Conservation (phyloP, 805 yeast species). For the Pichia thaimueangensis region DNA sequence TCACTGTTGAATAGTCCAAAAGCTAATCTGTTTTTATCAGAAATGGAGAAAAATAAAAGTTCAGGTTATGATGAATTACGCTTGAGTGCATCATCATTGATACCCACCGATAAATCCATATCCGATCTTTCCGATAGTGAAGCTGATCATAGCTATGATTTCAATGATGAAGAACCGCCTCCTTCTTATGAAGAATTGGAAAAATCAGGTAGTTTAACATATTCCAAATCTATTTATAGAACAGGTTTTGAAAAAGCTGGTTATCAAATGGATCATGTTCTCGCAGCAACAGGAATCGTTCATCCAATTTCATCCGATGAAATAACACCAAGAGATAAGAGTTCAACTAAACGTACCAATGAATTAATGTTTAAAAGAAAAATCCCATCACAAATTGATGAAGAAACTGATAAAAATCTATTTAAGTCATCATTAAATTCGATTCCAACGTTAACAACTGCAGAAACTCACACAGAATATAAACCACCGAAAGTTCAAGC, state of each 20-base stretch:
- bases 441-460: neutral
- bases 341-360: neutral
- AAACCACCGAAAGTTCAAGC: neutral
- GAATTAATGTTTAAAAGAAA: conserved; percentile 17
- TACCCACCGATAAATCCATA: conserved; percentile 22
- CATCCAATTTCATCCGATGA: neutral
- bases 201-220: conserved; percentile 28
- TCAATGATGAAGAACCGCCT: conserved; percentile 20
- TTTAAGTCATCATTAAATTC: neutral
- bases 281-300: conserved; percentile 3
- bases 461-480: neutral
- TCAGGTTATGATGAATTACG: conserved; percentile 5
- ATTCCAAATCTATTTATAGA: conserved; percentile 29
- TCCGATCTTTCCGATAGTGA: conserved; percentile 14
- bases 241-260: conserved; percentile 34
- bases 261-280: conserved; percentile 25
- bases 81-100: conserved; percentile 20
- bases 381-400: conserved; percentile 20
- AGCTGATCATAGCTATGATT: conserved; percentile 8
- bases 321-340: conserved; percentile 5
- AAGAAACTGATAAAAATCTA: neutral
- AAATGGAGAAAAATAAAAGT: neutral
- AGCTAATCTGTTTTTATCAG: conserved; percentile 18
- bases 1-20: conserved; percentile 22
- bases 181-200: conserved; percentile 31